Conservation (phyloP, 2,329 filamentous ascomycete species). For the Ceratocystis cubensis region DNA sequence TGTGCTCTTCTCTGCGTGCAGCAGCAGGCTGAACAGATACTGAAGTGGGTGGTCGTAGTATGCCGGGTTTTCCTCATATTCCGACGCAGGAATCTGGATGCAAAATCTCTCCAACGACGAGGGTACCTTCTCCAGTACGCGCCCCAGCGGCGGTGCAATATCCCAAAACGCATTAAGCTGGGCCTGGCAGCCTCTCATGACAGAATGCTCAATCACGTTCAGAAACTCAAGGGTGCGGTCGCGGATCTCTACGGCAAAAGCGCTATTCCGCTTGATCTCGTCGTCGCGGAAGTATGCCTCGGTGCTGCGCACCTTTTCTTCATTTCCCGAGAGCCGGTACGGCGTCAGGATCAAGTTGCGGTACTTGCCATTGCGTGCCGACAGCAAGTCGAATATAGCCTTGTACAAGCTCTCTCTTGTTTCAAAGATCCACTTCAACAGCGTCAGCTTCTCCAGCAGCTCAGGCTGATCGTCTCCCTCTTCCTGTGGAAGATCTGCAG, state of each 20-base stretch:
- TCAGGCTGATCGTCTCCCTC: constrained; percentile 94
- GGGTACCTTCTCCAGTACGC: constrained; percentile 70
- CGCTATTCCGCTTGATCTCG: constrained; percentile 54
- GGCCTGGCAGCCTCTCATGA: constrained; percentile 74
- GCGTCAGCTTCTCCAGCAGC: constrained; percentile 81
- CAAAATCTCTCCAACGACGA: constrained; percentile 45
- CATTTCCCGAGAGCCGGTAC: constrained; percentile 61
- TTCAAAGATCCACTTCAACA: constrained; percentile 96
- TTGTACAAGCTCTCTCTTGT: constrained; percentile 78
- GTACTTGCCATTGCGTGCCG: constrained; percentile 76
- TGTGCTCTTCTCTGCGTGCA: constrained; percentile 80
- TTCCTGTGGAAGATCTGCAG: constrained; percentile 76
- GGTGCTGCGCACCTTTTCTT: constrained; percentile 67
- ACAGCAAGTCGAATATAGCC: constrained; percentile 71
- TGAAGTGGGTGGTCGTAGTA: constrained; percentile 75
- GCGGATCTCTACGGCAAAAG: constrained; percentile 59
- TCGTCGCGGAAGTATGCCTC: constrained; percentile 74
- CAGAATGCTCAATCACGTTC: constrained; percentile 68
- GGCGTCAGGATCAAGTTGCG: constrained; percentile 71
- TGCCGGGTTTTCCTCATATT: constrained; percentile 73
- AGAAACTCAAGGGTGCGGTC: constrained; percentile 65
- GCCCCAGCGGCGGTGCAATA: constrained; percentile 71
- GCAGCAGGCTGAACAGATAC: constrained; percentile 74
- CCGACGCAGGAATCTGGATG: constrained; percentile 63
- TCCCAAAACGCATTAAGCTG: constrained; percentile 97